Evolutionary conservation across 805 yeast species (phyloP), one percentile per base, ranked within the genome.

Genomic region (Candida odintsovae): DNA sequence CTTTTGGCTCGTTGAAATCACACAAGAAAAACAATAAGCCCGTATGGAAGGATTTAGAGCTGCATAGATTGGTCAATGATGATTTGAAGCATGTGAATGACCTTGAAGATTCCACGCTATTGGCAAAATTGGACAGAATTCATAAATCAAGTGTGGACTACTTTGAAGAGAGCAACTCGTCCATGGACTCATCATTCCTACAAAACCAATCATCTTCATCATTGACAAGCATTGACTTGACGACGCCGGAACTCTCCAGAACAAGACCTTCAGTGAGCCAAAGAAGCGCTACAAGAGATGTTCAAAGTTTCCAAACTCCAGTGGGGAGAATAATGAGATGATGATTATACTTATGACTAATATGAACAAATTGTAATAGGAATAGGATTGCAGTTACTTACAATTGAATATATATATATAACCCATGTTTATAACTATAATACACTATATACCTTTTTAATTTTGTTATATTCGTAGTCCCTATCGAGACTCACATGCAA

Each of bases 11-110:
- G 3, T 38, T 51, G 10, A 56, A 49, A 46, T 45, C 48, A 16
- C 54, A 51, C 18, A 53, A 45, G 38, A 54, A 44, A 40, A 44
- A 37, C 15, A 50, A 43, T 15, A 57, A 58, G 8, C 39, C 53
- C 1, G 50, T 48, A 2, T 63, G 66, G 65, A 59, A 58, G 43
- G 65, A 62, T 41, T 42, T 61, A 15, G 62, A 61, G 21, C 47
- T 59, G 3, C 54, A 53, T 6, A 50, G 48, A 36, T 52, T 62
- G 20, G 41, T 62, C 16, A 43, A 50, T 22, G 63, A 56, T 21
- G 60, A 55, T 48, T 47, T 43, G 12, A 51, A 49, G 6, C 42
- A 28, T 11, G 21, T 41, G 1, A 31, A 49, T 23, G 53, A 51
- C 20, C 21, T 26, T 18, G 31, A 38, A 2, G 33, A 42, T n/a